phyloP scores from a whole-genome alignment of 805 yeast genomes.

The Schizosaccharomyces octosporus region DNA sequence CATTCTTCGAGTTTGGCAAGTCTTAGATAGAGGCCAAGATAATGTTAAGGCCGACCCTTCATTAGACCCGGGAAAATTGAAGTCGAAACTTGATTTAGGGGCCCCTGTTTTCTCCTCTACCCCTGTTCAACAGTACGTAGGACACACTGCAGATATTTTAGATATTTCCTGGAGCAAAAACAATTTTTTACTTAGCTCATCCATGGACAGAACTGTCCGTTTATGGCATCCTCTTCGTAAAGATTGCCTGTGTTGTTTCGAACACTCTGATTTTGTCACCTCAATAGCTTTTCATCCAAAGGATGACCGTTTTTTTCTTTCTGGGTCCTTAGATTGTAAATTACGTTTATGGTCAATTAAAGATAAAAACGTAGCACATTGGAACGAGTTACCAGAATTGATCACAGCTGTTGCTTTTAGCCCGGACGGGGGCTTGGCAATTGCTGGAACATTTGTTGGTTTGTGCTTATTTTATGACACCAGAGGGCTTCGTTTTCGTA shows the following conservation, averaged over 20 bases:
- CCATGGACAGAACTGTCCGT: slow-evolving; percentile 63
- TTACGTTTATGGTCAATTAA: slow-evolving; percentile 67
- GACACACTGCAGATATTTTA: slow-evolving; percentile 48
- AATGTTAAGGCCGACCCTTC: not conserved
- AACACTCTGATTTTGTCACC: slow-evolving; percentile 64
- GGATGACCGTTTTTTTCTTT: slow-evolving; percentile 67
- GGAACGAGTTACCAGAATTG: slow-evolving; percentile 34
- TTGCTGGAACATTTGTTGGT: slow-evolving; percentile 65
- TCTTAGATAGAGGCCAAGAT: slow-evolving; percentile 18
- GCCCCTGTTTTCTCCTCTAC: slow-evolving; percentile 59
- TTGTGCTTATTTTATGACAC: slow-evolving; percentile 36
- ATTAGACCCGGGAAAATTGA: not conserved
- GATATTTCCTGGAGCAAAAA: slow-evolving; percentile 73
- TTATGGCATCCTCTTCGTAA: slow-evolving; percentile 64
- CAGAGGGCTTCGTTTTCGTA: slow-evolving; percentile 30
- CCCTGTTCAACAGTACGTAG: slow-evolving; percentile 36
- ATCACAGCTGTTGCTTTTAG: slow-evolving; percentile 56
- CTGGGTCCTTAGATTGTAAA: slow-evolving; percentile 57
- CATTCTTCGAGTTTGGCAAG: slow-evolving; percentile 50
- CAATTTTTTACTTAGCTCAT: slow-evolving; percentile 51
- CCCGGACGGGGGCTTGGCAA: slow-evolving; percentile 32
- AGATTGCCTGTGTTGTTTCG: slow-evolving; percentile 36
- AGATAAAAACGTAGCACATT: slow-evolving; percentile 38
- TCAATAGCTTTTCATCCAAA: slow-evolving; percentile 54
- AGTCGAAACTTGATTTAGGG: slow-evolving; percentile 13